These are phyloP conservation scores for Russula vinacea DNA, from an alignment of 768 basidiomycete genomes.

Conservation along the genomic window DNA sequence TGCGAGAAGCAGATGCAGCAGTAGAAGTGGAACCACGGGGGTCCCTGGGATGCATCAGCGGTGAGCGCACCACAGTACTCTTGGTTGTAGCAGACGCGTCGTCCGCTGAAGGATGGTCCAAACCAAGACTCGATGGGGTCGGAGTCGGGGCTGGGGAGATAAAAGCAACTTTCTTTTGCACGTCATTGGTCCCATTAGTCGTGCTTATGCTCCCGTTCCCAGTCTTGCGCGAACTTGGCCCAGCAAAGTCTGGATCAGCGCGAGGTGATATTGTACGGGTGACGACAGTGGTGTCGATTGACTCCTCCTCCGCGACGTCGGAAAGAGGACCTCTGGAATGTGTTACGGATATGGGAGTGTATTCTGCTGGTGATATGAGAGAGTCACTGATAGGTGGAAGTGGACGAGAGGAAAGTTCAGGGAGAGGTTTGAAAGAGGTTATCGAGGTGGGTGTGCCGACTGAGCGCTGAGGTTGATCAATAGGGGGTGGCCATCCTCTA, in stretches of 20 bases:
- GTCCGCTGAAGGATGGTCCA: conserved; percentile 53
- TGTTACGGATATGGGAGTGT: conserved; percentile 26
- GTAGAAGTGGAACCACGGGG: conserved; percentile 64
- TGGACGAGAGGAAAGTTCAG: conserved; percentile 55
- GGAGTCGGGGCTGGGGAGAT: conserved; percentile 78
- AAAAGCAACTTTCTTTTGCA: conserved; percentile 85
- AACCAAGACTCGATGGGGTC: conserved; percentile 49
- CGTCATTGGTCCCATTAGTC: conserved; percentile 41
- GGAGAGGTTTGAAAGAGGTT: conserved; percentile 65
- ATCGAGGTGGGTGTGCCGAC: conserved; percentile 39
- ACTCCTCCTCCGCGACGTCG: conserved; percentile 28
- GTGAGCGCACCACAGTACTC: conserved; percentile 74
- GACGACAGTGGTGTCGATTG: conserved; percentile 25
- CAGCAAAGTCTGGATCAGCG: conserved; percentile 37
- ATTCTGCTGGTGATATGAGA: conserved; percentile 37
- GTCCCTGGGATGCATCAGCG: conserved; percentile 68
- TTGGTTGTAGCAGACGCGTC: conserved; percentile 47
- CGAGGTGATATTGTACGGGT: conserved; percentile 28
- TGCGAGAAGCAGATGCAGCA: conserved; percentile 58
- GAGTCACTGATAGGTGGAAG: conserved; percentile 49
- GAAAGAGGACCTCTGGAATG: conserved; percentile 32
- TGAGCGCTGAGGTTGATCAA: conserved; percentile 31
- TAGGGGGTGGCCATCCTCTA: conserved; percentile 55
- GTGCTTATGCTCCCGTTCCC: conserved; percentile 39
- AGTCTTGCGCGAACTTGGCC: conserved; percentile 41